Evolutionary conservation across 805 yeast species (phyloP).

Genomic region (Kuraishia ogatae): DNA sequence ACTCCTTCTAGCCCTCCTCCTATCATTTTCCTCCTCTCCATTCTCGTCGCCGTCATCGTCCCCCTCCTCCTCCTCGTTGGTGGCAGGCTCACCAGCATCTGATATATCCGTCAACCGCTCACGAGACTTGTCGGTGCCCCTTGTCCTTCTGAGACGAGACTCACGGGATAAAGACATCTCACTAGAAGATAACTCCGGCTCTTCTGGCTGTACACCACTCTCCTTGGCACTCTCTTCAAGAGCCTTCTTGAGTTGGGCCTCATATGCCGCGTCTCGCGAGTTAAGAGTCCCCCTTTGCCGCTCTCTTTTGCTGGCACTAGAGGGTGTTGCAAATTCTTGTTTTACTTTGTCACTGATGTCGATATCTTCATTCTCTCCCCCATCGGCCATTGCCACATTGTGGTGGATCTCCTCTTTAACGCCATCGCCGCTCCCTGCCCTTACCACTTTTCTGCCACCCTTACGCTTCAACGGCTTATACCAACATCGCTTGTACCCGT

Average conservation of each 20-base stretch:
- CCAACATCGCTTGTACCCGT: constrained; percentile 37
- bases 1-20: neutral
- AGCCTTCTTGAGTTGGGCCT: constrained; percentile 30
- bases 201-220: constrained; percentile 29
- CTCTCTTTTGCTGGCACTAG: constrained; percentile 12
- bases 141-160: constrained; percentile 12
- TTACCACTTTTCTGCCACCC: neutral
- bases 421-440: constrained; percentile 9
- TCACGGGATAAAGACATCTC: constrained; percentile 18
- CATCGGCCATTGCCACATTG: neutral
- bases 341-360: neutral
- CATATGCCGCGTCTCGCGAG: constrained; percentile 25
- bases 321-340: constrained; percentile 8
- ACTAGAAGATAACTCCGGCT: constrained; percentile 22
- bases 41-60: constrained; percentile 3
- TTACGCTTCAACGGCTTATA: constrained; percentile 37
- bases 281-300: constrained; percentile 9
- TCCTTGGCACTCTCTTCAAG: constrained; percentile 50
- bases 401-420: neutral
- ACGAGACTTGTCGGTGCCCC: constrained; percentile 1
- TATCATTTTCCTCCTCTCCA: constrained; percentile 4
- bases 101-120: neutral
- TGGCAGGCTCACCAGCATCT: neutral
- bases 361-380: no score
- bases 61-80: neutral